Evolutionary conservation across 345 rosid species (phyloP), one percentile per base, ranked within the genome.

Genomic region (Erodium maritimum): DNA sequence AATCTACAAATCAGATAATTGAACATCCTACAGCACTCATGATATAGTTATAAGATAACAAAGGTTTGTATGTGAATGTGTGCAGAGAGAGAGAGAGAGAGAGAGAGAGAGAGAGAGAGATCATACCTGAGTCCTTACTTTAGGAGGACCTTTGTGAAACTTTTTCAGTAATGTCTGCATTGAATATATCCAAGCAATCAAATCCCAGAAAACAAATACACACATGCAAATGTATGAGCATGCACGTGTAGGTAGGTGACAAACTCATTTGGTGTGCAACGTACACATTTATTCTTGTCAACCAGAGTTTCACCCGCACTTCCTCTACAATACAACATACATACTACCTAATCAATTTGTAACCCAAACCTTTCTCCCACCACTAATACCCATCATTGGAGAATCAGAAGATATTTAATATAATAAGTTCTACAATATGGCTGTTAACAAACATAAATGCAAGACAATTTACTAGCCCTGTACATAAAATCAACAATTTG

Each of bases 61-160:
- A 11, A 37, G 46, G 46, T 37, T 42, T 10, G 48, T 42, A 16
- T 42, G 48, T 42, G 48, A 7, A 16, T 42, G 14, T 42, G 8
- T 42, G 37, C 37, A 29, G 8, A 16, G 5, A 52, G 21, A 17
- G 23, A 18, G 29, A 45, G 51, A 14, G 19, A 23, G 17, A 16
- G 19, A 60, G 16, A 42, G 19, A 12, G 62, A 54, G n/a, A 57
- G 37, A 52, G 23, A 11, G 45, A 56, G 52, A 50, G n/a, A 17
- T 50, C 23, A 67, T 80, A 88, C 99, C 95, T 94, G 99, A 69
- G 99, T 94, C 73, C 97, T 77, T 71, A 94, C 96, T 82, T 84
- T 94, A 18, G 90, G 90, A 45, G 99, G 99, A 24, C 99, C 99
- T 72, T 75, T 82, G 70, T 87, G 91, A 66, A 94, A 94, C 81